phyloP scores from a whole-genome alignment of 208 protist genomes.

The Trypanosoma lewisi region DNA sequence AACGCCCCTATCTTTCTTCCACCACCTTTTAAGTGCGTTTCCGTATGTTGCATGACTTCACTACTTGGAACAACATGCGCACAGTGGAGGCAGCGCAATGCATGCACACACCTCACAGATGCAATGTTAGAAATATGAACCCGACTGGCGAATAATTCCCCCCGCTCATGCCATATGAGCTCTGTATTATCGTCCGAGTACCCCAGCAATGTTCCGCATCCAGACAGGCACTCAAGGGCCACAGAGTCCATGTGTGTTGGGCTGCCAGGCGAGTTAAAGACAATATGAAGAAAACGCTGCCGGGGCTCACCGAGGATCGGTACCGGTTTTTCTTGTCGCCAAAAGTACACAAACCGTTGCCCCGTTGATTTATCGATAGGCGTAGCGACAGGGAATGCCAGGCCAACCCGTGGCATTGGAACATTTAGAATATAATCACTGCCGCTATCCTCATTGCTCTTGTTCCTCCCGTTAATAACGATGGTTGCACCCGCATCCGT shows the following conservation, averaged over 20 bases:
- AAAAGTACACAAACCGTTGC: constrained; percentile 61
- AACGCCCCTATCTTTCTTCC: constrained; percentile 35
- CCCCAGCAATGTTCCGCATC: constrained; percentile 66
- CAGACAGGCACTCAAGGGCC: not conserved
- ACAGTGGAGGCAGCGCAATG: constrained; percentile 66
- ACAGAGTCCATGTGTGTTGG: not conserved
- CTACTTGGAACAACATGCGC: constrained; percentile 45
- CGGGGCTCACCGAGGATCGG: constrained; percentile 39
- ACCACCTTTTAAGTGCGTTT: constrained; percentile 51
- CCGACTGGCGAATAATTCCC: constrained; percentile 55
- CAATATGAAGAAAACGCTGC: constrained; percentile 43
- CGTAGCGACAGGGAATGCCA: constrained; percentile 38
- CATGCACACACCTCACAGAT: constrained; percentile 39
- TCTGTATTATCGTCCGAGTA: constrained; percentile 69
- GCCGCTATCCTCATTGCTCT: not conserved
- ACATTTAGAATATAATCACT: not conserved
- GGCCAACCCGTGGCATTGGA: constrained; percentile 21
- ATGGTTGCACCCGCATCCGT: no score
- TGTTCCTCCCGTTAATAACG: not conserved
- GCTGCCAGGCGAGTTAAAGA: constrained; percentile 29
- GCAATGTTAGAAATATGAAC: constrained; percentile 45
- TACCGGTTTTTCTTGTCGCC: constrained; percentile 33
- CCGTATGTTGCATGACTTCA: constrained; percentile 60
- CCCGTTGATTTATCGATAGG: constrained; percentile 43
- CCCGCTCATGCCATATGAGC: constrained; percentile 76